Evolutionary conservation across 2,329 filamentous ascomycete genomes (phyloP), one percentile per base, ranked within the genome.

Genomic region (Talaromyces marneffei): DNA sequence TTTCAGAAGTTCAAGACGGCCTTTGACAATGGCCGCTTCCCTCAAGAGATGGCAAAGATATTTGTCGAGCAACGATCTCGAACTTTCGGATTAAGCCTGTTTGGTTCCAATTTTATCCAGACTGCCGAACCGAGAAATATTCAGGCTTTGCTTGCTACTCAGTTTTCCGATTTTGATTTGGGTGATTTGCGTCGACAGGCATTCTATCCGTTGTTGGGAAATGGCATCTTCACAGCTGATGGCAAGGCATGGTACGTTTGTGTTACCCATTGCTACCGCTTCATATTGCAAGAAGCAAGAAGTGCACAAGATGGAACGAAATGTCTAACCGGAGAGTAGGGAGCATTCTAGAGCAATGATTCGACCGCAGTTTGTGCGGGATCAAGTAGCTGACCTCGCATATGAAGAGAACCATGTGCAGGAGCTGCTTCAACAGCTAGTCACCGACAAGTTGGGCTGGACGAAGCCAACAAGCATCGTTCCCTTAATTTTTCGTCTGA

Each of bases 151-250:
- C 79, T 96, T 12, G 89, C 91, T 0, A 90, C 88, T 1, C 90
- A 96, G 70, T 96, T 96, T 72, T 78, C 78, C 62, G 89, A 94
- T 68, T 96, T 87, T 69, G 91, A 90, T 68, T 92, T 96, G 72
- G 91, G 92, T 6, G 76, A 85, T 64, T 75, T 90, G 65, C 78
- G 96, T 20, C 89, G 89, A 25, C 83, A 91, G 68, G 85, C 85
- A 75, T 60, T 73, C 61, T 54, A 64, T 67, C 46, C 72, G 70
- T 2, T 62, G 46, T 23, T 62, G 56, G 60, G 60, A 16, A 14
- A 56, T 14, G 56, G 60, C n/a, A 62, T 62, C 37, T 91, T 90
- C 74, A 87, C 87, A 5, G 95, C 91, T 0, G 92, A 97, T 71
- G 88, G 89, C 3, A 80, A 86, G 35, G 75, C 83, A 52, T 97